These are phyloP conservation scores for Agrocybe chaxingu DNA, from an alignment of 768 basidiomycete species.

Conservation along the genomic window DNA sequence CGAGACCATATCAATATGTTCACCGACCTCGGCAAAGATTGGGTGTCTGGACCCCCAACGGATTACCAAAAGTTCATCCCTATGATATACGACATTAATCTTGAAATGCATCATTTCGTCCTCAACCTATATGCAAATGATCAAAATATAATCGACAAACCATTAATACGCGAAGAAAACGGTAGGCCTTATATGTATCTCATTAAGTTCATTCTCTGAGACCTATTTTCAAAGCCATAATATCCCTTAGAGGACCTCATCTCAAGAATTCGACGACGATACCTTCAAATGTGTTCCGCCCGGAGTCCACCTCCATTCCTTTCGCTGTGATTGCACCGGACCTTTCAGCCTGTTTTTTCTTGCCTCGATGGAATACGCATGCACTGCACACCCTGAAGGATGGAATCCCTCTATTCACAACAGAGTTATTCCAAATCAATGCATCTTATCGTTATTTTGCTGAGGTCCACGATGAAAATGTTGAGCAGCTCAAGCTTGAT, in stretches of 20 bases:
- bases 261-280: constrained; percentile 53
- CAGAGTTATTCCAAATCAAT: constrained; percentile 52
- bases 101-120: constrained; percentile 73
- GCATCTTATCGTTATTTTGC: constrained; percentile 77
- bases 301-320: constrained; percentile 61
- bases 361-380: constrained; percentile 91
- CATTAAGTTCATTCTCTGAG: background rate
- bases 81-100: constrained; percentile 66
- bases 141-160: constrained; percentile 94
- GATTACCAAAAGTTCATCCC: constrained; percentile 85
- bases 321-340: constrained; percentile 64
- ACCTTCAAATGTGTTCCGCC: constrained; percentile 69
- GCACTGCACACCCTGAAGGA: constrained; percentile 61
- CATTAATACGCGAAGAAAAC: constrained; percentile 78
- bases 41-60: constrained; percentile 78
- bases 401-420: constrained; percentile 59
- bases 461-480: constrained; percentile 60
- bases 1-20: constrained; percentile 96
- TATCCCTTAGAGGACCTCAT: constrained; percentile 59
- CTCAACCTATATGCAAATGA: constrained; percentile 88
- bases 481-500: constrained; percentile 74
- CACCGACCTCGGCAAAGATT: constrained; percentile 89
- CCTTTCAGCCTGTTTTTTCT: constrained; percentile 52
- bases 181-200: constrained; percentile 38
- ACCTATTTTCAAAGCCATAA: constrained; percentile 52